Evolutionary conservation across 805 yeast species (phyloP), one percentile per base, ranked within the genome.

Genomic region (Nakazawaea molendinolei): DNA sequence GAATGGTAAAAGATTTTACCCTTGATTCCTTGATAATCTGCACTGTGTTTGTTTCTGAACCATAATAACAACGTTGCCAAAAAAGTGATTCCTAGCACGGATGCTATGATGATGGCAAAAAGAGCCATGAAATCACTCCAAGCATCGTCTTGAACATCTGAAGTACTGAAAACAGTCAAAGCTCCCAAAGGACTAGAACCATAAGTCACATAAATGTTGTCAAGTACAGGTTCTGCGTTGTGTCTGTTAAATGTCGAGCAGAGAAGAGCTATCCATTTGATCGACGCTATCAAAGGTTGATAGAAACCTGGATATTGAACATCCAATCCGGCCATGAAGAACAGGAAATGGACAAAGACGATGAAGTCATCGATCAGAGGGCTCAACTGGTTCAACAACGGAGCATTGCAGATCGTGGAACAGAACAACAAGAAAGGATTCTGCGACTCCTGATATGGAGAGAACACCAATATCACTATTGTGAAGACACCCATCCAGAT

Each of bases 231-330:
- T n/a, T 21, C 14, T 15, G 10, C 10, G 5, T 27, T 21, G 18
- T n/a, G 6, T 17, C n/a, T 19, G 17, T 13, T 10, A 15, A 36
- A 26, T 6, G 44, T 33, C 3, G 28, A 9, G 23, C 38, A 67
- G 39, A 76, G 51, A n/a, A 79, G 53, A 1, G 76, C 71, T 28
- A 70, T 58, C 86, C 86, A 78, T 13, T 72, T 53, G 14, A 73
- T 47, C 12, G 65, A 55, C 3, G 74, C 60, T 31, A 76, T 52
- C 10, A 73, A 50, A 1, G 81, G 81, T 42, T 69, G 80, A 40
- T 67, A 73, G 47, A 71, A 76, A 0, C 81, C 84, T 0, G 87
- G 86, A 45, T 72, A 79, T 18, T 61, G 56, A 14, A 79, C 50
- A 43, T 67, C 65, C 20, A 80, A 56, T 4, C 74, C 79, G 5